Conservation (phyloP, 2,329 filamentous ascomycete species). For the Neonectria hederae region DNA sequence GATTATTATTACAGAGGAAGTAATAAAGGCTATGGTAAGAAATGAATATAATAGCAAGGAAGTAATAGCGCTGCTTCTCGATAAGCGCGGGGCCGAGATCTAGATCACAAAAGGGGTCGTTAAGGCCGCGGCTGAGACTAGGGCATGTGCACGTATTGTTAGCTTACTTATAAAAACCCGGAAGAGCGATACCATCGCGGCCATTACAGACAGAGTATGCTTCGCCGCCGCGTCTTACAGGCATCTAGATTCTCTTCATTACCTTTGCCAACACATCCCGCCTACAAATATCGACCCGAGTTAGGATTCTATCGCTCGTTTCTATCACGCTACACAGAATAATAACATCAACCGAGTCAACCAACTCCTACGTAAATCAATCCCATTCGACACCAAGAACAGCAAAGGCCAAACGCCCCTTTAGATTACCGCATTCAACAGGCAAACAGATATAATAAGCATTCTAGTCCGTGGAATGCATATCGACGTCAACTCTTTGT, state of each 20-base stretch:
- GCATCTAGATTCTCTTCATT: background rate
- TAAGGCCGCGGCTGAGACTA: background rate
- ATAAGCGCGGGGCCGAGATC: background rate
- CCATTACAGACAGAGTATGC: constrained; percentile 3
- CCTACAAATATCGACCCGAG: background rate
- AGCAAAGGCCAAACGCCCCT: background rate
- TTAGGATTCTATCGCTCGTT: constrained; percentile 6
- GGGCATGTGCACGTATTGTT: background rate
- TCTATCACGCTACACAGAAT: background rate
- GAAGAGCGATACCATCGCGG: background rate
- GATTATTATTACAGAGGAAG: background rate
- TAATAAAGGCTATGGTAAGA: background rate
- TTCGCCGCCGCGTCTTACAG: background rate
- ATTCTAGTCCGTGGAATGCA: background rate
- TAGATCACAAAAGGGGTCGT: background rate
- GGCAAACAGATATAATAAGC: background rate
- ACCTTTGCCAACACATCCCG: constrained; percentile 1
- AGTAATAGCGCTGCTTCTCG: background rate
- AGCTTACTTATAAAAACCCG: background rate
- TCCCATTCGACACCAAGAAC: background rate
- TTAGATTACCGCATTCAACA: background rate
- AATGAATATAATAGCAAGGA: background rate
- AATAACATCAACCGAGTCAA: background rate
- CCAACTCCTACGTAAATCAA: background rate
- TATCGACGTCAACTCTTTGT: background rate